Conservation (phyloP, 495 filamentous ascomycete genomes). For the Neurospora sp. region DNA sequence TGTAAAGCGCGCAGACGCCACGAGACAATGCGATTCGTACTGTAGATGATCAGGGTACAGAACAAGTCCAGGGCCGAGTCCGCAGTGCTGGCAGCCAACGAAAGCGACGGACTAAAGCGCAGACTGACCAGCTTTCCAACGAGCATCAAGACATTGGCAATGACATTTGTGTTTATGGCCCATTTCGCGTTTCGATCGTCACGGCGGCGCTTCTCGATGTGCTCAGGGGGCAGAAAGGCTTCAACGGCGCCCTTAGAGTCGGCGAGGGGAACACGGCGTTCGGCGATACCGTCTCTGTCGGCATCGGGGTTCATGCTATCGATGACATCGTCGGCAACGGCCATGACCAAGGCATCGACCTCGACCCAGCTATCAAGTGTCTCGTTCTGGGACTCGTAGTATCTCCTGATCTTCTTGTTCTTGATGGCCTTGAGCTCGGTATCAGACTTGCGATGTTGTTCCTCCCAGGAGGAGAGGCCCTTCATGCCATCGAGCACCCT, state of each 20-base stretch:
- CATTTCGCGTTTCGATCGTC: constrained; percentile 32
- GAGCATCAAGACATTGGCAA: constrained; percentile 38
- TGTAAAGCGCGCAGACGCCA: constrained; percentile 32
- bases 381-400: constrained; percentile 42
- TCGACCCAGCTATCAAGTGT: constrained; percentile 42
- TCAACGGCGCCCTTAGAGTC: constrained; percentile 29
- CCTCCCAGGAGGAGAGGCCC: constrained; percentile 22
- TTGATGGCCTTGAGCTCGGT: constrained; percentile 37
- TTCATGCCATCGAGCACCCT: constrained; percentile 29
- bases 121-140: constrained; percentile 30
- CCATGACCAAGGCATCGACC: constrained; percentile 40
- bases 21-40: constrained; percentile 34
- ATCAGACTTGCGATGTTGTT: constrained; percentile 33
- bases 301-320: constrained; percentile 43
- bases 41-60: constrained; percentile 39
- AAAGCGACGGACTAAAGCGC: constrained; percentile 33
- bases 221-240: constrained; percentile 38
- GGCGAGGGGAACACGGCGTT: constrained; percentile 31
- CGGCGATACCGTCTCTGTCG: constrained; percentile 38
- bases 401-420: constrained; percentile 35
- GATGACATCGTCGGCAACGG: constrained; percentile 41
- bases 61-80: constrained; percentile 41
- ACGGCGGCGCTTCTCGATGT: constrained; percentile 30
- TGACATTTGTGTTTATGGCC: constrained; percentile 44
- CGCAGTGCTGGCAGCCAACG: constrained; percentile 35